phyloP scores from a whole-genome alignment of 768 basidiomycete genomes.

The Auricularia sp. region DNA sequence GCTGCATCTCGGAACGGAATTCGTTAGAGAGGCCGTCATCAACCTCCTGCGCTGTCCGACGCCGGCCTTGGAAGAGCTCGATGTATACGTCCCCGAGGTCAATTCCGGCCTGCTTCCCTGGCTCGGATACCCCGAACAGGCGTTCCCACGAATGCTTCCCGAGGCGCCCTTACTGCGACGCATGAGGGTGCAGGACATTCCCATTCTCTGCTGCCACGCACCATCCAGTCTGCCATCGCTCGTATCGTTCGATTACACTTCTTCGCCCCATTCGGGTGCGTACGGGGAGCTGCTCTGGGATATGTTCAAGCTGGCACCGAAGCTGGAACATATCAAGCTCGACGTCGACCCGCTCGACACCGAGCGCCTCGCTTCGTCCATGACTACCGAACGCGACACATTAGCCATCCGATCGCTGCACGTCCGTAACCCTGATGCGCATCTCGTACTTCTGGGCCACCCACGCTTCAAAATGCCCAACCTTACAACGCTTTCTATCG shows the following conservation, averaged over 20 bases:
- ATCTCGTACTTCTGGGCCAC: no score
- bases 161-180: constrained; percentile 40
- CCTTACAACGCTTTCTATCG: no score
- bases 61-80: not conserved
- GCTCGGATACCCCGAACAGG: not conserved
- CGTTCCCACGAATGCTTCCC: constrained; percentile 24
- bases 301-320: constrained; percentile 58
- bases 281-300: constrained; percentile 69
- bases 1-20: not conserved
- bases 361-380: no score
- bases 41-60: not conserved
- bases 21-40: not conserved
- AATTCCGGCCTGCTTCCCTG: no score
- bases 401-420: no score
- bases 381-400: no score
- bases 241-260: constrained; percentile 26
- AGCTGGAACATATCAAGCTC: constrained; percentile 88
- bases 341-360: no score
- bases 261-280: constrained; percentile 74
- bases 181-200: constrained; percentile 37
- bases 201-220: constrained; percentile 25
- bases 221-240: constrained; percentile 12
- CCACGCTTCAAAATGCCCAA: no score
- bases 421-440: no score
- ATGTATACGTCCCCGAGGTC: no score